Conservation (phyloP, 495 filamentous ascomycete genomes). For the Neurospora sp. region DNA sequence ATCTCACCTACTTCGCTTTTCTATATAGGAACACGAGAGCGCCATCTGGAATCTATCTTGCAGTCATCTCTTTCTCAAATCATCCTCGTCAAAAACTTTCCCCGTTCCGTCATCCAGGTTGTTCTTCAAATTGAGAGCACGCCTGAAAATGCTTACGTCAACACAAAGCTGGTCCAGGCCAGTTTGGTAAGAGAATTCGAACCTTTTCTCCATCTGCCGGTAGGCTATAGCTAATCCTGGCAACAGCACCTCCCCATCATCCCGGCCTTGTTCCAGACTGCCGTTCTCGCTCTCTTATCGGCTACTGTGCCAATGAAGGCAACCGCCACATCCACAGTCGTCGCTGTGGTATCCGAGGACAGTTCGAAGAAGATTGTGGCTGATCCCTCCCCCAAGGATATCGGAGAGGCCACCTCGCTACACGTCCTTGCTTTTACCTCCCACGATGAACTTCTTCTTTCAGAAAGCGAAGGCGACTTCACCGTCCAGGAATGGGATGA, state of each 20-base stretch:
- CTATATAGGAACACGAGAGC: slow-evolving; percentile 53
- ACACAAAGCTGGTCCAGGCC: slow-evolving; percentile 41
- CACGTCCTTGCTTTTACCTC: slow-evolving; percentile 74
- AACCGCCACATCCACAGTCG: slow-evolving; percentile 52
- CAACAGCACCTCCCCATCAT: slow-evolving; percentile 62
- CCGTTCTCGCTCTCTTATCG: slow-evolving; percentile 63
- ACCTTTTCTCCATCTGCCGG: slow-evolving; percentile 8
- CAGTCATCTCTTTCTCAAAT: slow-evolving; percentile 58
- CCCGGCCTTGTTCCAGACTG: slow-evolving; percentile 64
- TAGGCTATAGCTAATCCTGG: not conserved
- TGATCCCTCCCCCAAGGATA: slow-evolving; percentile 46
- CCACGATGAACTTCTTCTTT: slow-evolving; percentile 61
- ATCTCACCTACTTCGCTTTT: slow-evolving; percentile 30
- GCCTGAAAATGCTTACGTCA: slow-evolving; percentile 45
- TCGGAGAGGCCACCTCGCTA: slow-evolving; percentile 52
- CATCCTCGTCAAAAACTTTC: slow-evolving; percentile 58
- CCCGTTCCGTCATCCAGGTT: slow-evolving; percentile 57
- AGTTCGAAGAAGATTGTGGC: slow-evolving; percentile 33
- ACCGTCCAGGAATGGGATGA: slow-evolving; percentile 66
- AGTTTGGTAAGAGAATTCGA: slow-evolving; percentile 29
- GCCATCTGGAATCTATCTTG: slow-evolving; percentile 63
- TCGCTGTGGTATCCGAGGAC: slow-evolving; percentile 48
- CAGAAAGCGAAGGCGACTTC: slow-evolving; percentile 75
- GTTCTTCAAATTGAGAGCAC: slow-evolving; percentile 52
- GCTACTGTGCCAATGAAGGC: slow-evolving; percentile 65